Base-by-base conservation (phyloP, 139 green algal genomes). In the Picochlorum sp. region DNA sequence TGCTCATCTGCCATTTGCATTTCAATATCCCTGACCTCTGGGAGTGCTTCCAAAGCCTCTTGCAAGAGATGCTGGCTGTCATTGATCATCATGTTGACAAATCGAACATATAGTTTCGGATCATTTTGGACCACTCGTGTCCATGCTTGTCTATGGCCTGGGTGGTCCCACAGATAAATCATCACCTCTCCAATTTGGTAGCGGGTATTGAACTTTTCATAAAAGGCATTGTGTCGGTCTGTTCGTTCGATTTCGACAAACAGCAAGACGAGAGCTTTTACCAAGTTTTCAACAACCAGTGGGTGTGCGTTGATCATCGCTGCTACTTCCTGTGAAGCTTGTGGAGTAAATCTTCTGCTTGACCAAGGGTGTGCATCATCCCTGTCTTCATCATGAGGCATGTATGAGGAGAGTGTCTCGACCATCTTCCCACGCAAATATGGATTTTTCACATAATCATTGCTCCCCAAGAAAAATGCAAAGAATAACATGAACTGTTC, bases 21-120 rank as follows among this genome's bases (percentile, higher is more conserved):
- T 63, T 90, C 83, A 20, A 77, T 71, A 64, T 92, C 76, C 56
- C 82, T 74, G 23, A 96, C 79, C 51, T 74, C 61, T 23, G 88
- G 76, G 41, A 98, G 75, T 64, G 85, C 90, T 67, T 92, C 80
- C 55, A 98, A 71, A 7, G 66, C 65, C 49, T 96, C 90, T 51
- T 97, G 90, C 49, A 98, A 83, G 52, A 97, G 85, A 81, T 87
- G 88, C 20, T 83, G 90, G 30, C 66, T 71, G 70, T 98, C 93
- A 66, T 92, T 97, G 60, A 97, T 78, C 49, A 98, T 80, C 81
- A 96, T 88, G 80, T 92, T 91, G 50, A 84, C 69, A 65, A 97
- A 98, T 21, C 78, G 69, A 37, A 91, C 69, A 26, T 83, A 72
- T 21, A 83, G 58, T 3, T 60, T 31, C 31, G 14, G 45, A 26